Percentiles rank a stretch among this genome's conserved stretches.
phyloP scores from a whole-genome alignment of 805 yeast species.

The Saccharomycopsis babjevae region DNA sequence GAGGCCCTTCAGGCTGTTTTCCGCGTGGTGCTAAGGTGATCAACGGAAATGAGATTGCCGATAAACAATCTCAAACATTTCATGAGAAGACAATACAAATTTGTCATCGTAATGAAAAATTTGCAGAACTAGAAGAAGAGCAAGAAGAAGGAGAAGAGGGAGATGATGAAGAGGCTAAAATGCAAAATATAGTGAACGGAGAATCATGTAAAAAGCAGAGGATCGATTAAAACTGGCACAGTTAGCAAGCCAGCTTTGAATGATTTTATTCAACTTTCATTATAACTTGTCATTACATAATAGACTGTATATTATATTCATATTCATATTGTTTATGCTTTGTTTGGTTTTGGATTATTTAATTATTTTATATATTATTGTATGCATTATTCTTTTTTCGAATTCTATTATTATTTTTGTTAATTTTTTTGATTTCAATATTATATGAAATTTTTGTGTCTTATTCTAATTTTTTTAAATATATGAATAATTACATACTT shows the following conservation, averaged over 20 bases:
- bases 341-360: not conserved
- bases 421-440: too few relatives aligned
- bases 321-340: not conserved
- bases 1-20: not conserved
- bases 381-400: too few relatives aligned
- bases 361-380: not conserved
- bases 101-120: not conserved
- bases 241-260: not conserved
- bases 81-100: too few relatives aligned
- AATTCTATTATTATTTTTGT: too few relatives aligned
- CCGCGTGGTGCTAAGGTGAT: not conserved
- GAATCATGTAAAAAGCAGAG: not conserved
- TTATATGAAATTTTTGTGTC: too few relatives aligned
- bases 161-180: not conserved
- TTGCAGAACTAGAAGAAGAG: not conserved
- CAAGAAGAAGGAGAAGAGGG: not conserved
- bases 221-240: not conserved
- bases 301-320: not conserved
- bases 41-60: not conserved
- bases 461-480: too few relatives aligned
- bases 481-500: too few relatives aligned
- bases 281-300: not conserved
- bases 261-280: not conserved
- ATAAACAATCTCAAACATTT: not conserved
- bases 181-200: not conserved